Evolutionary conservation across 2,329 filamentous ascomycete genomes (phyloP).

Genomic region (Helotiales sp.): DNA sequence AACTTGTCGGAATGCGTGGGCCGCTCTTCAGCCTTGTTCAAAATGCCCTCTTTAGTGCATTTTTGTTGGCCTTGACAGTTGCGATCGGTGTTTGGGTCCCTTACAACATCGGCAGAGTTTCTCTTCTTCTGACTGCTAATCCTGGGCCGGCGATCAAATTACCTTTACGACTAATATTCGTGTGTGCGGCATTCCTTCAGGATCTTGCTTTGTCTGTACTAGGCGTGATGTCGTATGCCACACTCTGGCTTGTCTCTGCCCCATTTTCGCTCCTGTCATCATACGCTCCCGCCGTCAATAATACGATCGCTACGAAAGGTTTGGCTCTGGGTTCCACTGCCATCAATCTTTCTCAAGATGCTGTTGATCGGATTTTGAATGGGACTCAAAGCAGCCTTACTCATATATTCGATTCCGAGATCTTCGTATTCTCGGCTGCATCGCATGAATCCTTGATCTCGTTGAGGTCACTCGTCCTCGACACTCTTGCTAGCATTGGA

Average conservation of each 20-base stretch:
- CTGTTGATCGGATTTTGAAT: slow-evolving; percentile 50
- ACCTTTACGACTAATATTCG: slow-evolving; percentile 73
- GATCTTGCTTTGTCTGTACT: slow-evolving; percentile 72
- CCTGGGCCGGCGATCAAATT: slow-evolving; percentile 72
- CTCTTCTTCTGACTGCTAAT: slow-evolving; percentile 78
- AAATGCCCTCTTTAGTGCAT: slow-evolving; percentile 91
- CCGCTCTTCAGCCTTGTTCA: slow-evolving; percentile 89
- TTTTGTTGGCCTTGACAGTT: slow-evolving; percentile 86
- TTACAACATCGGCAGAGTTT: slow-evolving; percentile 87
- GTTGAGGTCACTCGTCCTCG: slow-evolving; percentile 59
- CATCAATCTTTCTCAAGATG: slow-evolving; percentile 36
- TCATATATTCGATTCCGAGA: slow-evolving; percentile 57
- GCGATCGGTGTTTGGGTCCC: slow-evolving; percentile 86
- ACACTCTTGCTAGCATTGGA: slow-evolving; percentile 49
- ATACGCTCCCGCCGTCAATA: slow-evolving; percentile 14
- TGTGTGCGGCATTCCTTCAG: slow-evolving; percentile 77
- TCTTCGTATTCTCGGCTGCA: slow-evolving; percentile 77
- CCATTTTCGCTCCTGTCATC: slow-evolving; percentile 29
- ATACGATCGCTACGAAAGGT: slow-evolving; percentile 7
- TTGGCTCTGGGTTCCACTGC: slow-evolving; percentile 26
- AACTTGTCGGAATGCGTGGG: slow-evolving; percentile 94
- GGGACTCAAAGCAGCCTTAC: slow-evolving; percentile 56
- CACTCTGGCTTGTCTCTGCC: slow-evolving; percentile 31
- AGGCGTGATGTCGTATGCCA: slow-evolving; percentile 55
- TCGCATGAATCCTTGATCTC: slow-evolving; percentile 72